Evolutionary conservation across 1,284 basidiomycete genomes (phyloP).

Genomic region (Sanghuangporus sanghuang): DNA sequence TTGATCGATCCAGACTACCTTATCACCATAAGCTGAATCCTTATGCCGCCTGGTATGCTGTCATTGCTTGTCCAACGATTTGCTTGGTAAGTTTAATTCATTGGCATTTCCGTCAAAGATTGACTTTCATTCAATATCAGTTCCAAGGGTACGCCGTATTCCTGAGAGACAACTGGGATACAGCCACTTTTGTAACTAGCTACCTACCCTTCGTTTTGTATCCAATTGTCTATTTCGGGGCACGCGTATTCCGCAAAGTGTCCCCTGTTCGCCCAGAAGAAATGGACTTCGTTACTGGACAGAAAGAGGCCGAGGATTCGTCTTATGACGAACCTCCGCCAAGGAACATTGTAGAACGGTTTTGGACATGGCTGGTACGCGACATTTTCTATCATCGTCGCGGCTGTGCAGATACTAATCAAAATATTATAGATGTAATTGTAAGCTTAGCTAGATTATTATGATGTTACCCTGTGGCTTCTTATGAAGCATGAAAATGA

Average conservation of each 20-base stretch:
- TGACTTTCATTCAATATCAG: conserved; percentile 29
- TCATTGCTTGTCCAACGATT: conserved; percentile 52
- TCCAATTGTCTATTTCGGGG: conserved; percentile 64
- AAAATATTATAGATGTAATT: background rate
- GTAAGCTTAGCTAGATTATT: too few relatives aligned
- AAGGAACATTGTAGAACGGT: conserved; percentile 56
- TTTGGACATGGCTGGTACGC: conserved; percentile 72
- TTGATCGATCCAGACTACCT: conserved; percentile 34
- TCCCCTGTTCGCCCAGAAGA: conserved; percentile 46
- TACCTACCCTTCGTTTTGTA: conserved; percentile 77
- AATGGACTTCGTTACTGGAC: conserved; percentile 75
- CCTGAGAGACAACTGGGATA: conserved; percentile 57
- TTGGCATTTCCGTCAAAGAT: background rate
- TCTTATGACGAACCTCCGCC: conserved; percentile 68
- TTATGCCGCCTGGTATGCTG: conserved; percentile 41
- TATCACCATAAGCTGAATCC: conserved; percentile 30
- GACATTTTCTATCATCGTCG: conserved; percentile 9
- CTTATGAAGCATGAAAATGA: background rate
- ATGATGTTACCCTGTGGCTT: background rate
- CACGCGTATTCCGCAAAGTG: conserved; percentile 47
- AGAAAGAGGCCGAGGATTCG: conserved; percentile 69
- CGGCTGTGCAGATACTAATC: background rate
- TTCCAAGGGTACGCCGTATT: conserved; percentile 76
- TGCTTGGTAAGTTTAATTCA: conserved; percentile 56
- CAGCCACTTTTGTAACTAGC: conserved; percentile 65